Conservation (phyloP, 306 rosid species). For the Argentina anserina region DNA sequence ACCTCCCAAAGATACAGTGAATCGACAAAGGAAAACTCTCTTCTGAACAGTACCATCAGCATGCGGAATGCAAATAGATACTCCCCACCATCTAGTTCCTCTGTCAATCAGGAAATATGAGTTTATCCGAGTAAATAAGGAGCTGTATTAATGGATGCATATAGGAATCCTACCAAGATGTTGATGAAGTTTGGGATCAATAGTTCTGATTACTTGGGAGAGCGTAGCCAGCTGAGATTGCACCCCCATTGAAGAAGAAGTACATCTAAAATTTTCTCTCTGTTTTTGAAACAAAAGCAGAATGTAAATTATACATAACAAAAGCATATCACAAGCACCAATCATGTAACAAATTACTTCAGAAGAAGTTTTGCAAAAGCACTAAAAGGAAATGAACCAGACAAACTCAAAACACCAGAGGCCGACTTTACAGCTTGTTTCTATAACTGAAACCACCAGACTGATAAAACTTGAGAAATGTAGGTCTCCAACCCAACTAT, state of each 20-base stretch:
- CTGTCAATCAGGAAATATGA: constrained; percentile 47
- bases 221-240: constrained; percentile 86
- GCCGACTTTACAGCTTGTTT: background rate
- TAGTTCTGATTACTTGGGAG: constrained; percentile 82
- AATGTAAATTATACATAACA: constrained; percentile 27
- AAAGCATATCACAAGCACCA: constrained; percentile 16
- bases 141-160: background rate
- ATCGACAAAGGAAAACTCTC: constrained; percentile 94
- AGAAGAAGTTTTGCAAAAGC: background rate
- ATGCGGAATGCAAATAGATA: constrained; percentile 95
- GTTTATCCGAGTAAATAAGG: constrained; percentile 15
- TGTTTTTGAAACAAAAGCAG: constrained; percentile 38
- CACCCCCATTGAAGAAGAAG: constrained; percentile 77
- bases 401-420: constrained; percentile 4
- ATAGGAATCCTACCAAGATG: constrained; percentile 69
- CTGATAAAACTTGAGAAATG: background rate
- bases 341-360: background rate
- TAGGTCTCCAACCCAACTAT: background rate
- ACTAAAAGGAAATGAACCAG: background rate
- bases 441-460: background rate
- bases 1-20: constrained; percentile 97
- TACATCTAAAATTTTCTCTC: constrained; percentile 86
- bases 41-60: constrained; percentile 95
- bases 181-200: constrained; percentile 92
- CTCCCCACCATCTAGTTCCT: constrained; percentile 92